phyloP scores from a whole-genome alignment of 2,329 filamentous ascomycete genomes.

The Trichoderma simmonsii region DNA sequence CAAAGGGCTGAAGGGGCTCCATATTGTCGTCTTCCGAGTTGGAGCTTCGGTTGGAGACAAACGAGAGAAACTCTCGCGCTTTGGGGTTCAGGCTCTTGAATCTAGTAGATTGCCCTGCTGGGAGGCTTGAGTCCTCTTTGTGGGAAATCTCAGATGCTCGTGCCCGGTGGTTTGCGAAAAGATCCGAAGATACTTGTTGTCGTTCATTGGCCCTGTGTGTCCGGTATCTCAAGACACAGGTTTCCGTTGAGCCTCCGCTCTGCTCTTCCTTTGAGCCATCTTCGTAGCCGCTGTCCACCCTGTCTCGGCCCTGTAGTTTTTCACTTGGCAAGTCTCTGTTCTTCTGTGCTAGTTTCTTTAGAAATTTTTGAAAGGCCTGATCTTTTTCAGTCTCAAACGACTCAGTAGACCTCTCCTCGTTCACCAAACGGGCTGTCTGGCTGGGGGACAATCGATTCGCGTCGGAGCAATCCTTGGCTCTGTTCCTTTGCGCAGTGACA shows the following conservation, averaged over 20 bases:
- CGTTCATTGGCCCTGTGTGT: background rate
- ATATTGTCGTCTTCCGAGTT: background rate
- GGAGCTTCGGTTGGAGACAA: constrained; percentile 18
- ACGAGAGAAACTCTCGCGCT: constrained; percentile 35
- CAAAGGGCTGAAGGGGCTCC: background rate
- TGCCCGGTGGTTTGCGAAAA: background rate
- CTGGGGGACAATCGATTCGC: background rate
- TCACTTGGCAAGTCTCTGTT: background rate
- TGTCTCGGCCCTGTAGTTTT: background rate
- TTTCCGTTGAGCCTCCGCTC: background rate
- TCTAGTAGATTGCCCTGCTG: constrained; percentile 20
- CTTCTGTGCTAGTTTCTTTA: constrained; percentile 26
- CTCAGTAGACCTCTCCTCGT: background rate
- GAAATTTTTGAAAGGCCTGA: constrained; percentile 28
- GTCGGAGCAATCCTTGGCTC: background rate
- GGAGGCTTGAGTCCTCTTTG: constrained; percentile 22
- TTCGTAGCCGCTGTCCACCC: background rate
- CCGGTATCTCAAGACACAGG: background rate
- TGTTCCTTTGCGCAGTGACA: background rate
- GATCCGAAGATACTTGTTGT: background rate
- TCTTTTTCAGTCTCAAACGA: constrained; percentile 2
- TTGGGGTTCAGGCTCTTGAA: constrained; percentile 30
- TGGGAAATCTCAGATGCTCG: background rate
- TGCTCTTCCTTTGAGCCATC: background rate
- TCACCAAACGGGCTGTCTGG: background rate